Percentiles rank a stretch among this genome's conserved stretches.
These are phyloP conservation scores for Nidularia pulvinata DNA, from an alignment of 768 basidiomycete species.

Conservation along the genomic window DNA sequence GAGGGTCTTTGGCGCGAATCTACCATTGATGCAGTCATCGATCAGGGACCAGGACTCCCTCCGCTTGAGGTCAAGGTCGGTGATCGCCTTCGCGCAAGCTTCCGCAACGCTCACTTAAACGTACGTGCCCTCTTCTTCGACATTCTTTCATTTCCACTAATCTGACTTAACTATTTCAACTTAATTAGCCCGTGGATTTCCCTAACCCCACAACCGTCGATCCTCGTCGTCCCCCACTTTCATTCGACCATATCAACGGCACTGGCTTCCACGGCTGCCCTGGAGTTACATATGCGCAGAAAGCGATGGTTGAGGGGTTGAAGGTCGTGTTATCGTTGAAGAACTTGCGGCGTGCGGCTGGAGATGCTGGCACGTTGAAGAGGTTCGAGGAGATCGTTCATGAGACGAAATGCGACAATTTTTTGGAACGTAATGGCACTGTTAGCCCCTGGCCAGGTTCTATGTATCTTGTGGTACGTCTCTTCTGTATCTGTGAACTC, in stretches of 20 bases:
- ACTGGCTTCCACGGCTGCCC: constrained; percentile 39
- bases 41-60: constrained; percentile 29
- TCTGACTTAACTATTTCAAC: neutral
- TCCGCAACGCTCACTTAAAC: constrained; percentile 43
- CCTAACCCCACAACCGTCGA: constrained; percentile 36
- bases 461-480: neutral
- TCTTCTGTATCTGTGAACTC: constrained; percentile 1
- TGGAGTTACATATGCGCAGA: constrained; percentile 30
- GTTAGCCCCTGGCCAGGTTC: neutral
- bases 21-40: constrained; percentile 25
- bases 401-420: neutral
- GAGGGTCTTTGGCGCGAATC: constrained; percentile 40
- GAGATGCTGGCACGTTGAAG: constrained; percentile 33
- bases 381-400: neutral
- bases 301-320: constrained; percentile 40
- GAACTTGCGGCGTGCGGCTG: constrained; percentile 45
- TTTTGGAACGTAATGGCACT: neutral
- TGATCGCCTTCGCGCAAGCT: constrained; percentile 36
- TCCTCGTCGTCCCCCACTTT: constrained; percentile 28
- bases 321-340: constrained; percentile 41
- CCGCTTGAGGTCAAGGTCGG: constrained; percentile 34
- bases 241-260: constrained; percentile 19
- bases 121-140: constrained; percentile 9
- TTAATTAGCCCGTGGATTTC: constrained; percentile 34
- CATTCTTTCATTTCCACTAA: neutral